Evolutionary conservation across 2,329 filamentous ascomycete genomes (phyloP).

Genomic region (Metarhizium album): DNA sequence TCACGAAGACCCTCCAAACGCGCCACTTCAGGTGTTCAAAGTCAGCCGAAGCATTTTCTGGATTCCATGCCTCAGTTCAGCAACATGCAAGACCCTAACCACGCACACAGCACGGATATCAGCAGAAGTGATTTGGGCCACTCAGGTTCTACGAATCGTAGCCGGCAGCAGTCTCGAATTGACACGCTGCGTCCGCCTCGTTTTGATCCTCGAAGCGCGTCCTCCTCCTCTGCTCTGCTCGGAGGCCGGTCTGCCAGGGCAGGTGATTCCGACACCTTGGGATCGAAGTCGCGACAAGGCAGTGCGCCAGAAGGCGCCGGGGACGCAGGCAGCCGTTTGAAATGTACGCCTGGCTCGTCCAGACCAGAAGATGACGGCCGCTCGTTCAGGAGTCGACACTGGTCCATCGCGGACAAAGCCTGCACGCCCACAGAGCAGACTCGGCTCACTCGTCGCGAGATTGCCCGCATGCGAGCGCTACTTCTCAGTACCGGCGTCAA

Average conservation of each 20-base stretch:
- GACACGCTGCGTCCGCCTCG: slow-evolving; percentile 38
- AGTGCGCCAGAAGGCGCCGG: slow-evolving; percentile 17
- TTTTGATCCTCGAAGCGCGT: slow-evolving; percentile 34
- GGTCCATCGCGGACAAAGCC: slow-evolving; percentile 40
- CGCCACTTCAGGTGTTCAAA: slow-evolving; percentile 18
- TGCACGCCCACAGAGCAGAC: slow-evolving; percentile 22
- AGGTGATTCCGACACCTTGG: slow-evolving; percentile 26
- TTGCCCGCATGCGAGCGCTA: slow-evolving; percentile 66
- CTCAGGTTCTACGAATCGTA: slow-evolving; percentile 9
- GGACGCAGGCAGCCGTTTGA: slow-evolving; percentile 24
- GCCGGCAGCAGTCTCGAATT: slow-evolving; percentile 32
- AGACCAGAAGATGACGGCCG: slow-evolving; percentile 13
- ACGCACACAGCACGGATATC: slow-evolving; percentile 8
- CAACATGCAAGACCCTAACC: slow-evolving; percentile 19
- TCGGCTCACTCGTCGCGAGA: slow-evolving; percentile 54
- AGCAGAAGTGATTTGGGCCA: slow-evolving; percentile 10
- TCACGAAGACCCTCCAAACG: slow-evolving; percentile 24
- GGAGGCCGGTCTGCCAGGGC: slow-evolving; percentile 9
- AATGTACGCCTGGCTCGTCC: slow-evolving; percentile 20
- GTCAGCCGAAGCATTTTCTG: slow-evolving; percentile 33
- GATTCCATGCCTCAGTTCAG: slow-evolving; percentile 42
- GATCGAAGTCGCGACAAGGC: slow-evolving; percentile 25
- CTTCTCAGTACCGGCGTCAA: slow-evolving; percentile 83
- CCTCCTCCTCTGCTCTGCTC: slow-evolving; percentile 26
- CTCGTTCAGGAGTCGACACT: slow-evolving; percentile 28